phyloP scores from a whole-genome alignment of 208 protist genomes.

The Porcisia deanei region DNA sequence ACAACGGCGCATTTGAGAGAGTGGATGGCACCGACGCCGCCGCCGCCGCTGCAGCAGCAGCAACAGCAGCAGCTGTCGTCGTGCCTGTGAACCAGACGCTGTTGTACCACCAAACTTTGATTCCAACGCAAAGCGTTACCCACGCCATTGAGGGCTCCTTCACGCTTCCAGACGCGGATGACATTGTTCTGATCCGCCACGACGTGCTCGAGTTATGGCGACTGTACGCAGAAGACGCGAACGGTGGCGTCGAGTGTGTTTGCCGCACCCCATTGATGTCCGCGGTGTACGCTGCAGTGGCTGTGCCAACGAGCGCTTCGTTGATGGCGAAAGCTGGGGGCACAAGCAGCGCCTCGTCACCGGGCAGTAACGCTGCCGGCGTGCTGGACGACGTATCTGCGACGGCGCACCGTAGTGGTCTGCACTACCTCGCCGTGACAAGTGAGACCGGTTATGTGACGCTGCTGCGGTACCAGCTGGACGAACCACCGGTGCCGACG shows the following conservation, averaged over 20 bases:
- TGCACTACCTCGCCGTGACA: slow-evolving; percentile 95
- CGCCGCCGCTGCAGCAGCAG: not conserved
- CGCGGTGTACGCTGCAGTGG: slow-evolving; percentile 57
- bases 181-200: slow-evolving; percentile 74
- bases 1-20: not conserved
- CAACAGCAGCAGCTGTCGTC: not conserved
- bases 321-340: slow-evolving; percentile 22
- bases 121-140: slow-evolving; percentile 71
- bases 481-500: slow-evolving; percentile 56
- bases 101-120: slow-evolving; percentile 85
- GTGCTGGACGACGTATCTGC: slow-evolving; percentile 21
- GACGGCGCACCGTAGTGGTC: slow-evolving; percentile 25
- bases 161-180: slow-evolving; percentile 62
- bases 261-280: slow-evolving; percentile 62
- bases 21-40: not conserved
- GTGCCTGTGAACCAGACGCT: slow-evolving; percentile 40
- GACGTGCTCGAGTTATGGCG: slow-evolving; percentile 75
- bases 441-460: slow-evolving; percentile 94
- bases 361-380: not conserved
- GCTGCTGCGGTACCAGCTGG: slow-evolving; percentile 94
- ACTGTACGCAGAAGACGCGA: slow-evolving; percentile 44
- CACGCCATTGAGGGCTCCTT: slow-evolving; percentile 80
- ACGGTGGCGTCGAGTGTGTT: slow-evolving; percentile 57
- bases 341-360: not conserved
- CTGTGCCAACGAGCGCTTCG: slow-evolving; percentile 57